These are phyloP conservation scores for Pelagophyceae sp. DNA, from an alignment of 352 stramenopile species.

Conservation along the genomic window DNA sequence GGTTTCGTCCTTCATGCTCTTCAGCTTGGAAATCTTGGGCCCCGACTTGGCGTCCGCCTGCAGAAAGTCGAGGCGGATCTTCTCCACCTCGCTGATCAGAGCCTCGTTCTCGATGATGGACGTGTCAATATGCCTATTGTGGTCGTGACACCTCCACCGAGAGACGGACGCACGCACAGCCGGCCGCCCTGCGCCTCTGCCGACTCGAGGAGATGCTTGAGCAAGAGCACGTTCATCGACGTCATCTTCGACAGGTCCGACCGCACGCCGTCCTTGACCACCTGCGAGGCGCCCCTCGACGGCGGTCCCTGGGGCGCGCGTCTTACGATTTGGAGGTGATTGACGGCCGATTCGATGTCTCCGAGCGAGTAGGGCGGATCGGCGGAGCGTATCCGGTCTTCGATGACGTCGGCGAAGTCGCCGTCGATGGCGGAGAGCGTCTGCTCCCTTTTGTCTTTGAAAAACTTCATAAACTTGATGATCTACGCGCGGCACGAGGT, in stretches of 20 bases:
- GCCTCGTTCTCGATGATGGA: constrained; percentile 18
- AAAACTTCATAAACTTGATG: constrained; percentile 17
- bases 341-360: not conserved
- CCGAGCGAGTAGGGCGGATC: not conserved
- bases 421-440: constrained; percentile 8
- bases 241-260: not conserved
- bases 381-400: not conserved
- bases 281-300: no score
- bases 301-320: no score
- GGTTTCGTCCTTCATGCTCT: not conserved
- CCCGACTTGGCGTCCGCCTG: not conserved
- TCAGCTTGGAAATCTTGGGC: not conserved
- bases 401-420: constrained; percentile 12
- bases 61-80: not conserved
- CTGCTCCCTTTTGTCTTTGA: constrained; percentile 2
- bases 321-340: constrained; percentile 14
- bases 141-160: no score
- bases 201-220: constrained; percentile 15
- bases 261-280: constrained; percentile 15
- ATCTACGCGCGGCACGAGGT: not conserved
- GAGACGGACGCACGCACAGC: not conserved
- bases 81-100: not conserved
- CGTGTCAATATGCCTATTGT: constrained; percentile 1
- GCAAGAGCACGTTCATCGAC: constrained; percentile 7
- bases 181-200: not conserved